Conservation (phyloP, 2,329 filamentous ascomycete species). For the Dactylellina drechsleri region DNA sequence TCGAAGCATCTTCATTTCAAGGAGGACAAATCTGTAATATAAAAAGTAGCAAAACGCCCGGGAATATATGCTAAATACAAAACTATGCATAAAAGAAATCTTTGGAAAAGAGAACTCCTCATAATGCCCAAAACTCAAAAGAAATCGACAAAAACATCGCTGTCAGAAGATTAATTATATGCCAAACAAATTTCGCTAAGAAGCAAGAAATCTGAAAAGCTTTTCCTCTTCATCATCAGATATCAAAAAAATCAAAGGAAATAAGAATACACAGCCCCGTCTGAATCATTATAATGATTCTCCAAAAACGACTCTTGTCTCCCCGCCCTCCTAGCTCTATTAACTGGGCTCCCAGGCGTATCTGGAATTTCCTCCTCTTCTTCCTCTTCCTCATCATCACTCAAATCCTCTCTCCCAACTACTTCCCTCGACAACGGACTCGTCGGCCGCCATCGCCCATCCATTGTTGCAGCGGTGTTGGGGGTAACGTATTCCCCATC, state of each 20-base stretch:
- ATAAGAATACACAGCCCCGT: conserved; percentile 37
- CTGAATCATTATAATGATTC: conserved; percentile 22
- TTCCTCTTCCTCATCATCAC: conserved; percentile 47
- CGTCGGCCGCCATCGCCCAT: conserved; percentile 50
- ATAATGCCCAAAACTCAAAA: conserved; percentile 16
- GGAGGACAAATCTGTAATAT: background rate
- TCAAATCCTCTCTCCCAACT: conserved; percentile 15
- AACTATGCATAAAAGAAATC: conserved; percentile 17
- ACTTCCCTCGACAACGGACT: conserved; percentile 39
- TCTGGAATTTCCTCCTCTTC: conserved; percentile 29
- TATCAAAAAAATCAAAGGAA: conserved; percentile 28
- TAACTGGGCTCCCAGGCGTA: conserved; percentile 18
- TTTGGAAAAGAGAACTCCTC: conserved; percentile 30
- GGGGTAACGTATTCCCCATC: conserved; percentile 49
- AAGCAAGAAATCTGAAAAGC: conserved; percentile 25
- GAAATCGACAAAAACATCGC: conserved; percentile 14
- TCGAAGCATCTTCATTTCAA: background rate
- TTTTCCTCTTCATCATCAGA: conserved; percentile 15
- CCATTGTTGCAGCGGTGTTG: conserved; percentile 36
- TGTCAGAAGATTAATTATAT: conserved; percentile 21
- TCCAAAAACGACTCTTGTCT: conserved; percentile 8
- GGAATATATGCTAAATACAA: conserved; percentile 8
- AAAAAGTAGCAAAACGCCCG: conserved; percentile 26
- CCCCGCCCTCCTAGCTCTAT: background rate
- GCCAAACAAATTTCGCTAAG: conserved; percentile 38